A percentile compares a stretch with the other conserved stretches of the same genome.
These are phyloP conservation scores for Neobulgaria alba DNA, from an alignment of 2,329 filamentous ascomycete genomes.

Conservation along the genomic window DNA sequence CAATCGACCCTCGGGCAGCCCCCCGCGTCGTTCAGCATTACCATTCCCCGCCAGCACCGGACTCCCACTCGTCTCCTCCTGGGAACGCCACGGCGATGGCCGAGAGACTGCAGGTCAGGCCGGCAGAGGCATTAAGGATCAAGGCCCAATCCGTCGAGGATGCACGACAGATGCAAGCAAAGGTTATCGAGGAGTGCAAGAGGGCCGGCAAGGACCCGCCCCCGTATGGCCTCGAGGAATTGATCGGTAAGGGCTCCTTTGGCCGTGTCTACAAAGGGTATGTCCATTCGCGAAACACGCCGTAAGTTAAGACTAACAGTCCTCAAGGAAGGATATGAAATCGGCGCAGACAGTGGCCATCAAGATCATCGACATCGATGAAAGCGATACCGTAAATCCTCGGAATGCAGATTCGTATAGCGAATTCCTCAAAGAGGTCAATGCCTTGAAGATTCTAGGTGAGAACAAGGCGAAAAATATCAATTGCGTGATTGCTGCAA, in stretches of 20 bases:
- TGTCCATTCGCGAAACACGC: constrained; percentile 11
- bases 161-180: constrained; percentile 59
- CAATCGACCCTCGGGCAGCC: too few relatives aligned
- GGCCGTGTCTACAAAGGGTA: constrained; percentile 63
- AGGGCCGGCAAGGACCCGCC: constrained; percentile 52
- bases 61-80: too few relatives aligned
- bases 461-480: constrained; percentile 70
- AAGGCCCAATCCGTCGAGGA: constrained; percentile 43
- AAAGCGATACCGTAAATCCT: constrained; percentile 59
- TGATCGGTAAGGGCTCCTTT: constrained; percentile 69
- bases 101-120: constrained; percentile 1
- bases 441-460: constrained; percentile 61
- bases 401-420: constrained; percentile 58
- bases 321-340: constrained; percentile 25
- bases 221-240: constrained; percentile 58
- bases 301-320: not conserved
- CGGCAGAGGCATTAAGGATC: constrained; percentile 11
- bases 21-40: too few relatives aligned
- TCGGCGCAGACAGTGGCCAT: constrained; percentile 53
- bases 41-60: too few relatives aligned
- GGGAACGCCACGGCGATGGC: too few relatives aligned
- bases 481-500: constrained; percentile 71
- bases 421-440: constrained; percentile 61
- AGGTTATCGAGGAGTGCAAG: constrained; percentile 53
- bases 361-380: constrained; percentile 80